Conservation (phyloP, 2,329 filamentous ascomycete genomes). For the Pestalotiopsis sp. region DNA sequence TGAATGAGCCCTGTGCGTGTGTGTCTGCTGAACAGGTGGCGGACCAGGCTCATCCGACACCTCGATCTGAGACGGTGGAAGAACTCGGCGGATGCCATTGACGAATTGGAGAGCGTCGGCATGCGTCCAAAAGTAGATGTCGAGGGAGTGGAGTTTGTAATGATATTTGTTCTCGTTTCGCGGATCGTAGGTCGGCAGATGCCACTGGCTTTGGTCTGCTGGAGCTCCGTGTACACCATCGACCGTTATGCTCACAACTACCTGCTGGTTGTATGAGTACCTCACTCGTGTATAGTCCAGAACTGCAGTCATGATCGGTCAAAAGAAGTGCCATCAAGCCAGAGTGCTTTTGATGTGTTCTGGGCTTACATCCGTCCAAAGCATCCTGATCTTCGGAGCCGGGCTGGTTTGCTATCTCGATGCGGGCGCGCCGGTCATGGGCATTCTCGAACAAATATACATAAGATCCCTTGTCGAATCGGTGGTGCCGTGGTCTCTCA, state of each 20-base stretch:
- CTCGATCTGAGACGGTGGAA: slow-evolving; percentile 63
- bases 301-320: slow-evolving; percentile 44
- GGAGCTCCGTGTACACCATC: slow-evolving; percentile 46
- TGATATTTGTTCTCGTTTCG: slow-evolving; percentile 77
- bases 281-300: slow-evolving; percentile 66
- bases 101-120: slow-evolving; percentile 73
- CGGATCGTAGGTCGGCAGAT: slow-evolving; percentile 73
- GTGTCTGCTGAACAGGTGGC: slow-evolving; percentile 35
- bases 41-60: slow-evolving; percentile 66
- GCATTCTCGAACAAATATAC: slow-evolving; percentile 80
- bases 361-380: slow-evolving; percentile 71
- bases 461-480: slow-evolving; percentile 80
- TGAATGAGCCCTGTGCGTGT: slow-evolving; percentile 27
- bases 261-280: slow-evolving; percentile 77
- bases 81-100: slow-evolving; percentile 66
- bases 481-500: slow-evolving; percentile 72
- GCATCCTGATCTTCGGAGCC: slow-evolving; percentile 79
- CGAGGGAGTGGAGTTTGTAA: slow-evolving; percentile 75
- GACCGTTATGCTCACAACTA: slow-evolving; percentile 68
- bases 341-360: not conserved
- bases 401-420: slow-evolving; percentile 77
- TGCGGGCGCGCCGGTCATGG: slow-evolving; percentile 65
- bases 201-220: slow-evolving; percentile 65
- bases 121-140: slow-evolving; percentile 80
- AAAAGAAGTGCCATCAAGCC: not conserved